Evolutionary conservation across 805 yeast species (phyloP).

Genomic region (Starmerella floris): DNA sequence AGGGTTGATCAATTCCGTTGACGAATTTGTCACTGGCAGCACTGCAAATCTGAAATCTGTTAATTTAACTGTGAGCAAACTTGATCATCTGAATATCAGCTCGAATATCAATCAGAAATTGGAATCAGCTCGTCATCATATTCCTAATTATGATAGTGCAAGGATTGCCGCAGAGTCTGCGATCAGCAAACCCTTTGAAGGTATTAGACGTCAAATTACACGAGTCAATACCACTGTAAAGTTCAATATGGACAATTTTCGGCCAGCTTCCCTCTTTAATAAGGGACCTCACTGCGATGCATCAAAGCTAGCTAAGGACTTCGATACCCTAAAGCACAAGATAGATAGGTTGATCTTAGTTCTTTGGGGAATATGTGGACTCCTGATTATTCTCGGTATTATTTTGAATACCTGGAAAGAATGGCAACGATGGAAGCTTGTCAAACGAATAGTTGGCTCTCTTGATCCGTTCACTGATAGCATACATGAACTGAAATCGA

Average conservation of each 20-base stretch:
- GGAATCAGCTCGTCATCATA: constrained; percentile 35
- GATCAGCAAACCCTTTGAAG: constrained; percentile 48
- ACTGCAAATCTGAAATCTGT: constrained; percentile 36
- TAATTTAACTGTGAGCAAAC: constrained; percentile 42
- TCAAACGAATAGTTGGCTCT: background rate
- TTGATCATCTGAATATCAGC: constrained; percentile 54
- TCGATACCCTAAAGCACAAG: background rate
- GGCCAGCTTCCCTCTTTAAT: background rate
- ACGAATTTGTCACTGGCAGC: constrained; percentile 42
- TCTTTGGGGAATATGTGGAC: constrained; percentile 9
- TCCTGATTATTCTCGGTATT: constrained; percentile 7
- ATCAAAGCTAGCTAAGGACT: constrained; percentile 3
- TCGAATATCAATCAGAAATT: constrained; percentile 43
- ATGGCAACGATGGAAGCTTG: constrained; percentile 6
- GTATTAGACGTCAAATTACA: constrained; percentile 32
- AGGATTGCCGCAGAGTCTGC: constrained; percentile 43
- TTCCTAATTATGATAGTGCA: constrained; percentile 57
- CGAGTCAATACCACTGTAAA: constrained; percentile 6
- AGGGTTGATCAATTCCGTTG: constrained; percentile 39
- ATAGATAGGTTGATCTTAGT: constrained; percentile 3
- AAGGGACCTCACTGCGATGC: background rate
- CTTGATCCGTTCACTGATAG: no score
- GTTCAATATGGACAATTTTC: background rate
- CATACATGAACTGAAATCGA: no score
- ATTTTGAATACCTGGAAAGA: constrained; percentile 5